Evolutionary conservation across 228 moss, liverwort and hornwort genomes (phyloP), one percentile per base, ranked within the genome.

Genomic region (Sphagnum fallax): DNA sequence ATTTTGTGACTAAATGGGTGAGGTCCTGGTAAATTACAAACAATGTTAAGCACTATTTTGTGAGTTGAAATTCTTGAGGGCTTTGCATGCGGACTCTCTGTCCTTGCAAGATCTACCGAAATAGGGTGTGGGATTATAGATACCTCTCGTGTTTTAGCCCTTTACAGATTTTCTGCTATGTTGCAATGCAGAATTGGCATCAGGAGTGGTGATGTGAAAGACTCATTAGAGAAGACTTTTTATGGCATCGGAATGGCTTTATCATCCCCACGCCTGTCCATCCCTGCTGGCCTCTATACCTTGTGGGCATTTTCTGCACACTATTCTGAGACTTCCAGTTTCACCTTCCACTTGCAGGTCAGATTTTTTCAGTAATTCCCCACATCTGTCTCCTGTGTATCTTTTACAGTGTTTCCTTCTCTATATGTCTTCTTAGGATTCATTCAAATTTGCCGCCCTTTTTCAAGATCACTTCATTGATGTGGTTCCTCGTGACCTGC

Each of bases 341-440:
- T 76, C 65, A 72, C 83, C 6, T 79, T 91, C 74, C 91, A 93
- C 64, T 77, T 97, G 74, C 83, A 97, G 90, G 94, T 51, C 51
- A 53, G 18, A 13, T 52, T 12, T 8, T 55, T 55, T 55, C 55
- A 8, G 12, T 55, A 8, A 12, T 8, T 55, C 2, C 55, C 12
- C 12, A 55, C 8, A 55, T 55, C 9, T 55, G 12, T 2, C 12
- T 12, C 53, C 53, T 1, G 12, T 8, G 53, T 65, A 50, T 65
- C 48, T 18, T 65, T 14, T 65, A 6, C 16, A 1, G 6, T 65
- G 6, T 5, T 47, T 67, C 10, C 49, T 51, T 8, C 55, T 55
- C 55, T 32, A 32, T 32, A 32, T 32, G 12, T 55, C 55, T 55
- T 55, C 55, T 55, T 55, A 55, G 2, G 2, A 32, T 2, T 32